Conservation (phyloP, 768 basidiomycete species). For the Cystofilobasidium capitatum region DNA sequence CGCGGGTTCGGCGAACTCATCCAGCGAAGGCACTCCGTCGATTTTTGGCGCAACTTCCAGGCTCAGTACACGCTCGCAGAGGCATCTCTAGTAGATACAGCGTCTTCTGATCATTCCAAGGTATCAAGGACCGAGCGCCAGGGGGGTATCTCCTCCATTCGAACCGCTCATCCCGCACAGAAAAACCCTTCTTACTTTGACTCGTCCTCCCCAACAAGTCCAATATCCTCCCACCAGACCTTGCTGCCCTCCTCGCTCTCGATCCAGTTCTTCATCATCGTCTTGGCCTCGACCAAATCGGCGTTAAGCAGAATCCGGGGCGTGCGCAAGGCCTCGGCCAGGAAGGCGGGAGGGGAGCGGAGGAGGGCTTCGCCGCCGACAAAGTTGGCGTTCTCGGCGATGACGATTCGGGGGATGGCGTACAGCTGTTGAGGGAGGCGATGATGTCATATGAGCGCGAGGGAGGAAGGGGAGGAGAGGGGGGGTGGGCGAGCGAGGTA, state of each 20-base stretch:
- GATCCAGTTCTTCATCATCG: constrained; percentile 26
- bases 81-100: too few species aligned
- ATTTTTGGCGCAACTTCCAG: too few species aligned
- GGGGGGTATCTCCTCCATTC: too few species aligned
- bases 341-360: constrained; percentile 5
- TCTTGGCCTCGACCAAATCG: not conserved
- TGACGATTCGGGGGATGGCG: constrained; percentile 12
- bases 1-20: too few species aligned
- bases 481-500: not conserved
- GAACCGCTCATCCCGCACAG: too few species aligned
- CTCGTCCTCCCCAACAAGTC: constrained; percentile 16
- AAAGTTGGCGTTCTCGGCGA: constrained; percentile 26
- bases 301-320: constrained; percentile 24
- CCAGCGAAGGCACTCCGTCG: too few species aligned
- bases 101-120: too few species aligned
- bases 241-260: constrained; percentile 10
- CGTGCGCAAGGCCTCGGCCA: constrained; percentile 1
- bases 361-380: constrained; percentile 22
- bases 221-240: constrained; percentile 28
- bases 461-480: not conserved
- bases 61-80: too few species aligned
- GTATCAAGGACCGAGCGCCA: too few species aligned
- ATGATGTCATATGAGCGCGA: too few species aligned
- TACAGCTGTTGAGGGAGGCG: not conserved
- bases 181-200: too few species aligned